A percentile compares a stretch with the other conserved stretches of the same genome.
Evolutionary conservation across 441 rosid species (phyloP).

Genomic region (Populus hybrid): DNA sequence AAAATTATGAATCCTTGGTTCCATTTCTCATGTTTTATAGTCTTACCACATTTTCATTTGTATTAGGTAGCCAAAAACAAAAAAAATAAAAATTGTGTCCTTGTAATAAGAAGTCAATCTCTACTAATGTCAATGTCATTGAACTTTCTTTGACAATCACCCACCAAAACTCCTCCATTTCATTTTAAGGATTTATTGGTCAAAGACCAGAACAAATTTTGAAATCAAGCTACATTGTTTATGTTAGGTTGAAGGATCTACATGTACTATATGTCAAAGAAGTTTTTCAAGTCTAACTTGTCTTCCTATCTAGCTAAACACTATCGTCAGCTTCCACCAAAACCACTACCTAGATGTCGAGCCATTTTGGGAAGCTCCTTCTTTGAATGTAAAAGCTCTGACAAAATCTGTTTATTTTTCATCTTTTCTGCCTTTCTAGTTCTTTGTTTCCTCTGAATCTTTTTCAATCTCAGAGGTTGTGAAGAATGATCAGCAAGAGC

Average conservation of each 20-base stretch:
- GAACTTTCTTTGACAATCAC: neutral
- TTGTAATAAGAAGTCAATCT: neutral
- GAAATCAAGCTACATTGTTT: neutral
- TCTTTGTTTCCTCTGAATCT: neutral
- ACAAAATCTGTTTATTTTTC: neutral
- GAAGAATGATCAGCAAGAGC: slow-evolving; percentile 16
- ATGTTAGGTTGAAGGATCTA: neutral
- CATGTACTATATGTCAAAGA: neutral
- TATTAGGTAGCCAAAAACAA: neutral
- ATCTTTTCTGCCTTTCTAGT: neutral
- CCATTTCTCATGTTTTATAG: neutral
- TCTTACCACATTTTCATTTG: neutral
- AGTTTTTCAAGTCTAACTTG: slow-evolving; percentile 16
- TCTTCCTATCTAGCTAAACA: neutral
- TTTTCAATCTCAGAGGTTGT: neutral
- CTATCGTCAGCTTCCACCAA: neutral
- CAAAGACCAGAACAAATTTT: neutral
- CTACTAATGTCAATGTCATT: neutral
- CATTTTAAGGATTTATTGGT: neutral
- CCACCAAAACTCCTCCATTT: neutral
- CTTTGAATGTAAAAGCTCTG: neutral
- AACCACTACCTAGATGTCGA: neutral
- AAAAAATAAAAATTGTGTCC: too few relatives aligned
- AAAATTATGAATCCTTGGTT: too few relatives aligned
- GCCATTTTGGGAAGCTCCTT: neutral